Percentiles rank a stretch among this genome's conserved stretches.
Evolutionary conservation across 2,329 filamentous ascomycete genomes (phyloP).

Genomic region (Phyllosticta citrichinensis): DNA sequence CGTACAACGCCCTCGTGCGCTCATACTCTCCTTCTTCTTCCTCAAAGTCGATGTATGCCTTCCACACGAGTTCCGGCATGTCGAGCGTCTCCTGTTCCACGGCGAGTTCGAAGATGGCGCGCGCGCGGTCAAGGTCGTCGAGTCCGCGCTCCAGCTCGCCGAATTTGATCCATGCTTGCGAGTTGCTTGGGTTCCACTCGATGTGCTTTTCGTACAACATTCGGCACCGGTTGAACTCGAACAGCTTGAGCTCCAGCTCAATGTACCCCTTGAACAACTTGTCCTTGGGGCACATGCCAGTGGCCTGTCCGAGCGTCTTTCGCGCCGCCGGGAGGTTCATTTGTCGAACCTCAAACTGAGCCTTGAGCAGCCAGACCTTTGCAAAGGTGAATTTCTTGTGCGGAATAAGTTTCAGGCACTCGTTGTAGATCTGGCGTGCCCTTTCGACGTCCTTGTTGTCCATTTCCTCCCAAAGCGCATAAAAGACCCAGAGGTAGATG

Average conservation of each 20-base stretch:
- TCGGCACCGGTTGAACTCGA: slow-evolving; percentile 86
- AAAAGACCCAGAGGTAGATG: slow-evolving; percentile 97
- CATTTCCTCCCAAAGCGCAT: slow-evolving; percentile 89
- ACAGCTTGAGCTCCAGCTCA: slow-evolving; percentile 82
- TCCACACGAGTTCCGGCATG: slow-evolving; percentile 97
- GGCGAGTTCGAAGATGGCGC: slow-evolving; percentile 87
- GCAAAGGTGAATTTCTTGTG: slow-evolving; percentile 97
- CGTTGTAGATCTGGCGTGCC: slow-evolving; percentile 81
- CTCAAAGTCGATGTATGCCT: slow-evolving; percentile 97
- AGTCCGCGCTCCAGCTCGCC: slow-evolving; percentile 85
- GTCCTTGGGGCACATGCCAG: slow-evolving; percentile 94
- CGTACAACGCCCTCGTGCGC: slow-evolving; percentile 70
- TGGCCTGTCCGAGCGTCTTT: slow-evolving; percentile 79
- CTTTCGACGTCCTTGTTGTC: slow-evolving; percentile 68
- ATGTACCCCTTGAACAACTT: slow-evolving; percentile 91
- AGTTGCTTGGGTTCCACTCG: slow-evolving; percentile 82
- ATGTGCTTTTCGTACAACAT: slow-evolving; percentile 91
- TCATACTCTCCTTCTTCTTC: slow-evolving; percentile 91
- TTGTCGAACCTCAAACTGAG: slow-evolving; percentile 87
- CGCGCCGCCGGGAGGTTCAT: slow-evolving; percentile 68
- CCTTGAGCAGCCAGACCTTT: slow-evolving; percentile 90
- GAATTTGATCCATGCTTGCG: slow-evolving; percentile 92
- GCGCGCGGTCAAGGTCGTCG: slow-evolving; percentile 77
- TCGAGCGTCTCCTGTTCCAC: slow-evolving; percentile 74
- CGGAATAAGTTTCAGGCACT: slow-evolving; percentile 77